Conservation (phyloP, 352 stramenopile genomes). For the Pythium diclinum region DNA sequence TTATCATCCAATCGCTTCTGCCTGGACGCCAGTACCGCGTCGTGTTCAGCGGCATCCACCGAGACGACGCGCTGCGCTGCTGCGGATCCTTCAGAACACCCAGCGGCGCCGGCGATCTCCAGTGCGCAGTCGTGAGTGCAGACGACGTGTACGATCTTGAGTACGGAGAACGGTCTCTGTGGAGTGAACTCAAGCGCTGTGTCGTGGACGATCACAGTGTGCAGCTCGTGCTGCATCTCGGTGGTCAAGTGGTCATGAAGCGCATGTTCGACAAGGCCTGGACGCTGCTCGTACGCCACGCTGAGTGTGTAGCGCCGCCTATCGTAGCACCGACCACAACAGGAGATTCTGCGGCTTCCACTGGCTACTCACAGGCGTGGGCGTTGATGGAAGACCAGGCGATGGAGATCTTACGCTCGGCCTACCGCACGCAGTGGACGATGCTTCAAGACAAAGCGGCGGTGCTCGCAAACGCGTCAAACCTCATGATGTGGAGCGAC, state of each 20-base stretch:
- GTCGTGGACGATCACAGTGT: constrained; percentile 31
- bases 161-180: constrained; percentile 44
- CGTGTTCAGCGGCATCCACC: constrained; percentile 53
- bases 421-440: constrained; percentile 73
- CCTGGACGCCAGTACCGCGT: constrained; percentile 54
- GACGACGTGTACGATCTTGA: constrained; percentile 47
- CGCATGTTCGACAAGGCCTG: constrained; percentile 70
- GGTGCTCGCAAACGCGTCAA: constrained; percentile 64
- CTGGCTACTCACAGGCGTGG: constrained; percentile 31
- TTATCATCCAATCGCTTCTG: constrained; percentile 41
- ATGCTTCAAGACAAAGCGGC: constrained; percentile 39
- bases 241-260: constrained; percentile 63
- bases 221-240: constrained; percentile 61
- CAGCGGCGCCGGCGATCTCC: constrained; percentile 28
- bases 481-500: constrained; percentile 84
- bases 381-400: constrained; percentile 41
- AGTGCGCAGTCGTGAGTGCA: constrained; percentile 42
- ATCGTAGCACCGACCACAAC: not conserved
- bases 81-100: constrained; percentile 49
- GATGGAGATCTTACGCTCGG: constrained; percentile 50
- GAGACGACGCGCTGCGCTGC: constrained; percentile 33
- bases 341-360: not conserved
- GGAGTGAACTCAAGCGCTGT: constrained; percentile 35
- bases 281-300: constrained; percentile 52
- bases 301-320: constrained; percentile 25